Base-by-base conservation (phyloP, 2,329 filamentous ascomycete species). In the Paracamarosporium sp. region DNA sequence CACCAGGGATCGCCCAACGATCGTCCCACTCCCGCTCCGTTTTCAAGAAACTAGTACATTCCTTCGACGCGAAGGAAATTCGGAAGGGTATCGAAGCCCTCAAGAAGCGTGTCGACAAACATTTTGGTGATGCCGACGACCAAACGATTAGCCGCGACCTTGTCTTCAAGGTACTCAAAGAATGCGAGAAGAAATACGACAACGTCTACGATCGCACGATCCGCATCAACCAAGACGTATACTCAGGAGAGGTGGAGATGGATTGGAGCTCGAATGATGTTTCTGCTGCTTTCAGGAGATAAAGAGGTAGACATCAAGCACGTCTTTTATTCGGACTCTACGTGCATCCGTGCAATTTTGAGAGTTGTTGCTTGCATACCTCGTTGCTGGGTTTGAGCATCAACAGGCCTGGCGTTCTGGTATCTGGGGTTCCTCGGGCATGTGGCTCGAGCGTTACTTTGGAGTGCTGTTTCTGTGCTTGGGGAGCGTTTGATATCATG, bases 81-180 rank as follows among this genome's bases (percentile, higher is more conserved):
- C 86, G 90, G 63, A 93, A 93, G 73, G 93, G 94, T n/a, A 90
- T 97, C 65, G 92, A 97, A 69, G 86, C 91, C 53, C 82, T 98
- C 65, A 90, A 90, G 70, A 97, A 96, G 80, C 86, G 94, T 48
- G 91, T 98, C 1, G 94, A 98, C 79, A 99, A 98, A 80, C 94
- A 98, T 77, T 98, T 98, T 82, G 92, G 92, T 41, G 92, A 96
- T 65, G 90, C 89, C 5, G 92, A 96, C 66, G 90, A 93, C 62
- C 86, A 88, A 54, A 85, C 81, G 22, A 80, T 90, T 53, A 90
- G 86, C 67, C 78, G 83, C 7, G 82, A 80, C 51, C 70, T 90
- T 50, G 85, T 89, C 24, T 76, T 77, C 43, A 85, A 87, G 72
- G 86, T 89, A 27, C 78, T 86, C 48, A 84, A 83, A 55, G 85